Base-by-base conservation (phyloP, 306 rosid genomes). In the Citrullus colocynthis region DNA sequence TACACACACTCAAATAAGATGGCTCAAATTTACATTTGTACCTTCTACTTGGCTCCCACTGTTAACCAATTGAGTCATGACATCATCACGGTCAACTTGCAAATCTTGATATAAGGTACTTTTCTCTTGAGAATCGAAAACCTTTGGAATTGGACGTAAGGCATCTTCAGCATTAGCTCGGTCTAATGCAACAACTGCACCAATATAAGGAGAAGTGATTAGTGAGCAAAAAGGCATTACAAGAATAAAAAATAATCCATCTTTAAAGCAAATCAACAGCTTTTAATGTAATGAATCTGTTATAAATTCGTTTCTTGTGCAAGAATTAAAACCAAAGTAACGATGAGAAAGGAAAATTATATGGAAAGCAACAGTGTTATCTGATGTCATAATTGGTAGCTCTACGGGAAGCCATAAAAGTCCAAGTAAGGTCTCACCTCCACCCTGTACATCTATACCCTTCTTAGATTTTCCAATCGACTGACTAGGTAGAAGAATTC, bases 131-230 rank as follows among this genome's bases (percentile, higher is more conserved):
- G 91, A 88, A 86, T 89, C 79, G 75, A 86, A 89, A 80, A 90
- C 80, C 87, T 86, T 92, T 34, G 97, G 96, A 81, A 90, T 86
- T 9, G 97, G 97, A 81, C 84, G 91, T 80, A 89, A 81, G 36
- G 99, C 99, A 79, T 92, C 99, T 86, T 90, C 96, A 15, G 93
- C 96, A 88, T 92, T 92, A 69, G 99, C 91, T 81, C 97, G 89
- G 81, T 92, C 99, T 71, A 92, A 87, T 56, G 91, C 93, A 77
- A 87, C 83, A 78, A 91, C 96, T 92, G 97, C 42, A 74, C 71
- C 77, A 86, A 74, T 54, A 81, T 84, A 77, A 77, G 69, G 69
- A 83, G 63, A 78, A 85, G 61, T 77, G 60, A 77, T 83, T 82
- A 85, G 82, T 71, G 58, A 83, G 49, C 76, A 9, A 78, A 54